A percentile compares a stretch with the other conserved stretches of the same genome.
Evolutionary conservation across 2,329 filamentous ascomycete species (phyloP).

Genomic region (Clonostachys sp.): DNA sequence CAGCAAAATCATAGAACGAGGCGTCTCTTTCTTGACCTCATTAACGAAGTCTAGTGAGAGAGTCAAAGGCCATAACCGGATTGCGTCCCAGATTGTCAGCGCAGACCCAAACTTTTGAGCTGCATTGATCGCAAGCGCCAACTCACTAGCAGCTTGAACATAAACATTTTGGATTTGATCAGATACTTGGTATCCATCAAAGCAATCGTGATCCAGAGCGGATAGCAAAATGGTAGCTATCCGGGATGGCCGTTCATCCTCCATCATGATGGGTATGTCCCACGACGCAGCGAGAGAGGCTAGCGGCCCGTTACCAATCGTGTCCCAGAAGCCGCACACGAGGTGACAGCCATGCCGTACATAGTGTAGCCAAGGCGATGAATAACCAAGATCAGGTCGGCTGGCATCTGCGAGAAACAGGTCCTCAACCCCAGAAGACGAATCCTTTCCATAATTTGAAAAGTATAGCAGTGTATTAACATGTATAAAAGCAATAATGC

Average conservation of each 20-base stretch:
- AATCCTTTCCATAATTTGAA: too few species aligned
- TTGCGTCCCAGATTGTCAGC: constrained; percentile 2
- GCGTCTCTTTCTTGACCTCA: constrained; percentile 1
- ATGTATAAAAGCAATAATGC: neutral
- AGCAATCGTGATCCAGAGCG: neutral
- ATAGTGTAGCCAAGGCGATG: constrained; percentile 5
- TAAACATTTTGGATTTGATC: neutral
- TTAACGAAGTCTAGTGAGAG: constrained; percentile 3
- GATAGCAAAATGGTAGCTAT: neutral
- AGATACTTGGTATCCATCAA: too few species aligned
- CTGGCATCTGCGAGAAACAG: neutral
- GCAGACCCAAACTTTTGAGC: neutral
- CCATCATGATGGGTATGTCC: constrained; percentile 1
- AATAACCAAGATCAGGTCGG: neutral
- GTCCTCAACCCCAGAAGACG: neutral
- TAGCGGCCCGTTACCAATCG: constrained; percentile 2
- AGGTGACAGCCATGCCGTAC: constrained; percentile 4
- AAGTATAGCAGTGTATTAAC: neutral
- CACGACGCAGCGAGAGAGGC: neutral
- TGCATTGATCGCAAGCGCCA: neutral
- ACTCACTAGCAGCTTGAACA: neutral
- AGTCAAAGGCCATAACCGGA: constrained; percentile 2
- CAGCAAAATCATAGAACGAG: constrained; percentile 3
- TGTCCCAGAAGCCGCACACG: constrained; percentile 2
- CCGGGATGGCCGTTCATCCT: neutral